These are phyloP conservation scores for Hypoxylon sp. DNA, from an alignment of 2,329 filamentous ascomycete species.

Conservation along the genomic window DNA sequence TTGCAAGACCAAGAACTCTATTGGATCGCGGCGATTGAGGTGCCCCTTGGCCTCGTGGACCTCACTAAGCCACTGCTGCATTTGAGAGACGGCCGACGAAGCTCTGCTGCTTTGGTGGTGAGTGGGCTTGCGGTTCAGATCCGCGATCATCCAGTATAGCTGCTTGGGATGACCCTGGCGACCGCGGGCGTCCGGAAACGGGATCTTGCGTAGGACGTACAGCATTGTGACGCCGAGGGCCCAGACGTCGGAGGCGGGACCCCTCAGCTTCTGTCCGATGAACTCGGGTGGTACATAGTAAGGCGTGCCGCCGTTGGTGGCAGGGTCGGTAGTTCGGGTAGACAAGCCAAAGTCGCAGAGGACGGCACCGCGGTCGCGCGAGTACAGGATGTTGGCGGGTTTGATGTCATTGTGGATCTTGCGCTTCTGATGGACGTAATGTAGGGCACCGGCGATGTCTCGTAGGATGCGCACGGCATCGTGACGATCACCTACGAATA, in stretches of 20 bases:
- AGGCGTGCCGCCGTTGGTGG: constrained; percentile 69
- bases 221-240: constrained; percentile 73
- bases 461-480: constrained; percentile 68
- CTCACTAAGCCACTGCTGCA: constrained; percentile 71
- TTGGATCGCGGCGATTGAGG: constrained; percentile 62
- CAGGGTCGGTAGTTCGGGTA: constrained; percentile 62
- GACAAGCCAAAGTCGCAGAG: constrained; percentile 74
- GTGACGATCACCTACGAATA: constrained; percentile 64
- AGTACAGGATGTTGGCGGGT: constrained; percentile 73
- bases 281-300: constrained; percentile 75
- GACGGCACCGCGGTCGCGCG: constrained; percentile 69
- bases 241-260: constrained; percentile 71
- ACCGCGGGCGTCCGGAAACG: constrained; percentile 68
- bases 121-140: constrained; percentile 62
- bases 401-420: constrained; percentile 75
- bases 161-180: constrained; percentile 64
- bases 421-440: constrained; percentile 68
- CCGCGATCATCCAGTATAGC: constrained; percentile 72
- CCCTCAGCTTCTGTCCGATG: constrained; percentile 68
- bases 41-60: constrained; percentile 64
- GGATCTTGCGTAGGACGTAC: constrained; percentile 69
- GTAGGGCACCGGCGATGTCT: constrained; percentile 68
- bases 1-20: constrained; percentile 67
- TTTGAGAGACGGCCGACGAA: constrained; percentile 63
- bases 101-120: constrained; percentile 44